Base-by-base conservation (phyloP, 2,329 filamentous ascomycete species). In the Fusarium illudens region DNA sequence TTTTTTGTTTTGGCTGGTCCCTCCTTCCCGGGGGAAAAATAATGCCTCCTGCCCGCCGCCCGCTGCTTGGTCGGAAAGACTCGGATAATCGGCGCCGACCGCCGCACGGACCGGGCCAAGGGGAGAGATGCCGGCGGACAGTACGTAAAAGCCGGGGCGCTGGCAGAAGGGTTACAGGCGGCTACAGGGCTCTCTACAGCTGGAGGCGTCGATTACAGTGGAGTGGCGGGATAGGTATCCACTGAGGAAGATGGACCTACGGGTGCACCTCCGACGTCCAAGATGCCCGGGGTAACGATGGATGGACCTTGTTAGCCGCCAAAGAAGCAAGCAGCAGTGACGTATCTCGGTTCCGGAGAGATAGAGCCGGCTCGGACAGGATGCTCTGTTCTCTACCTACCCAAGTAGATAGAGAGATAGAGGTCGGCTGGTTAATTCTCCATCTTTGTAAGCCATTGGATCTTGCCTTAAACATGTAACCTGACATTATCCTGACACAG, bases 21-120 rank as follows among this genome's bases (percentile, higher is more conserved):
- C 65, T 56, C 50, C 53, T 64, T 56, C 48, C 58, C 30, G 58
- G 62, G 62, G 62, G 61, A 58, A 67, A 72, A 70, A 70, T 65
- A 73, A 68, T 71, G 65, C 60, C 65, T 71, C 67, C 67, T 65
- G 56, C 58, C 22, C 51, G 44, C 44, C 27, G 25, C 44, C 27
- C 27, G 17, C 27, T 29, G 27, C 44, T 49, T 42, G 58, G 57
- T 75, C 73, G 73, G 73, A 67, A 75, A 75, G 68, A 75, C 63
- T 75, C 73, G 73, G 73, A 75, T 75, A 75, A 73, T 72, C 69
- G 65, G 70, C 70, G 72, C 72, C 72, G 68, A 48, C 36, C 51
- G 46, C 58, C 19, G 72, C 72, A 74, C 72, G 67, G 72, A 74
- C 72, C 72, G 72, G 72, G 62, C 67, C 63, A 74, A 74, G 62